A percentile compares a stretch with the other conserved stretches of the same genome.
Evolutionary conservation across 495 filamentous ascomycete genomes (phyloP).

Genomic region (Astrocystis sublimbata): DNA sequence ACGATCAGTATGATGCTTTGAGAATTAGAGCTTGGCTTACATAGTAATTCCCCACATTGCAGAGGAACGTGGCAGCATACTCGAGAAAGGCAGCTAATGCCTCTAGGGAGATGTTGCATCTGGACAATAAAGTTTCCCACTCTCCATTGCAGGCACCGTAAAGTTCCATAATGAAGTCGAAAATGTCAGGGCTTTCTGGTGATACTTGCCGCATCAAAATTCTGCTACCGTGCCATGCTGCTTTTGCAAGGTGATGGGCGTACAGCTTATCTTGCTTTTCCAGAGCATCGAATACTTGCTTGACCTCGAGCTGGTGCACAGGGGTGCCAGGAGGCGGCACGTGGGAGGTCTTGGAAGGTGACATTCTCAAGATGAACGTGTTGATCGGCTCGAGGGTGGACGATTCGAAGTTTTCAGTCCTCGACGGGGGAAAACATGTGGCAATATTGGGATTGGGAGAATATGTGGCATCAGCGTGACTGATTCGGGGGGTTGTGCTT

Average conservation of each 20-base stretch:
- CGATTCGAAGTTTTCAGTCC: too few species aligned
- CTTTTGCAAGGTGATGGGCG: slow-evolving; percentile 35
- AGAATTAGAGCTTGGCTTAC: not conserved
- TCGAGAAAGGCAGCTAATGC: slow-evolving; percentile 29
- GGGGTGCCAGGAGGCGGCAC: too few species aligned
- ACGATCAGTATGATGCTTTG: not conserved
- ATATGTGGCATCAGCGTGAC: too few species aligned
- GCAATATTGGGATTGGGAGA: too few species aligned
- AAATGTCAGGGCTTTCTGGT: slow-evolving; percentile 39
- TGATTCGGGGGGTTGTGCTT: too few species aligned
- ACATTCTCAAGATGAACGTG: too few species aligned
- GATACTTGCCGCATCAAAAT: slow-evolving; percentile 46
- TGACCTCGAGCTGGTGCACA: too few species aligned
- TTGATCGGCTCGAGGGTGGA: too few species aligned
- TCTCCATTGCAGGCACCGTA: slow-evolving; percentile 35
- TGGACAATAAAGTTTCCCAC: slow-evolving; percentile 32
- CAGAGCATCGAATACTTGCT: slow-evolving; percentile 22
- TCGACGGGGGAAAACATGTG: too few species aligned
- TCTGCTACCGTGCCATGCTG: slow-evolving; percentile 41
- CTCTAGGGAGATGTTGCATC: slow-evolving; percentile 2
- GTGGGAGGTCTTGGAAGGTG: too few species aligned
- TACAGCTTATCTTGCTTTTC: slow-evolving; percentile 31
- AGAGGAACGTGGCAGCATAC: slow-evolving; percentile 38
- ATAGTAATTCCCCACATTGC: slow-evolving; percentile 39
- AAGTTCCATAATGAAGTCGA: slow-evolving; percentile 42